Evolutionary conservation across 1,284 basidiomycete species (phyloP), one percentile per base, ranked within the genome.

Genomic region (Tylopilus sp.): DNA sequence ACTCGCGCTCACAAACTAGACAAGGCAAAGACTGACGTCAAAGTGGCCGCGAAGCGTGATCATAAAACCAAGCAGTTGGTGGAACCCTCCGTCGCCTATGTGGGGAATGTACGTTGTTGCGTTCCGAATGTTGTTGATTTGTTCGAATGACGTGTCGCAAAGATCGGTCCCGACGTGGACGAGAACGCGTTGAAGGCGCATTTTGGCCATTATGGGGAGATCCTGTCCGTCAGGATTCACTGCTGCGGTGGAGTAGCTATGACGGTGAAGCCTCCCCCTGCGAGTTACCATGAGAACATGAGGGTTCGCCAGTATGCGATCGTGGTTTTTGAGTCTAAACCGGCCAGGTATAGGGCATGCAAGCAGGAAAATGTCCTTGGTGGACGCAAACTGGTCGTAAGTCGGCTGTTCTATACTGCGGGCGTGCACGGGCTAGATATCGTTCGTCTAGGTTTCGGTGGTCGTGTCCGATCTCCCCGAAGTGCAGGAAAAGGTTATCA

Each of bases 101-200:
- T 83, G 23, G 83, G 83, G 33, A 84, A 84, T 59, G 83, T 85
- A 55, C 54, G 79, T 33, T 34, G 5, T 23, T 3, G 11, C 15
- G 5, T 1, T 33, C 15, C 12, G 18, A 31, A 37, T 28, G 19
- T n/a, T 31, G 25, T 44, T 38, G 23, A 36, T 38, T 38, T 40
- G 33, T 11, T 18, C 48, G 9, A 16, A 37, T 44, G 19, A 48
- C 28, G 9, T 29, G 38, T 25, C 37, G 21, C 49, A 70, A 46
- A 60, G 69, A 53, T 73, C 26, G 54, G 63, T 39, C 64, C 66
- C 1, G 55, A 57, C 1, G 62, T 75, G 45, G 72, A 68, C 6
- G 65, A 71, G 45, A 52, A 62, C 2, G 59, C 66, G 15, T 60
- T 84, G 45, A 51, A 50, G 37, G 49, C 59, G 1, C 49, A 70